Conservation (phyloP, 2,329 filamentous ascomycete species). For the Davidsoniella neocaledoniae region DNA sequence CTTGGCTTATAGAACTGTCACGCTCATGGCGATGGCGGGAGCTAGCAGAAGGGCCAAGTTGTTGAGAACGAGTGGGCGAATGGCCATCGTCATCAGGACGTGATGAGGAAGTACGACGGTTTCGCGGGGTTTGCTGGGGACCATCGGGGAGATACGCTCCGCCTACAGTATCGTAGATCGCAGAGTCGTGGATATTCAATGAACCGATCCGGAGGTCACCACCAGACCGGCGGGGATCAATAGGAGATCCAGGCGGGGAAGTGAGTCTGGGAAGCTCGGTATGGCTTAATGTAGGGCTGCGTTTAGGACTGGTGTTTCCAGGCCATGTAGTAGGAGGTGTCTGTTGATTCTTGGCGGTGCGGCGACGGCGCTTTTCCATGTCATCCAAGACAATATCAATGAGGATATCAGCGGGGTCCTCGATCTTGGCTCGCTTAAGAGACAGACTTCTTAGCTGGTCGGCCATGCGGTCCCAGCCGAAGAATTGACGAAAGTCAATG, state of each 20-base stretch:
- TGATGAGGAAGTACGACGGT: slow-evolving; percentile 28
- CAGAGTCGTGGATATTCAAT: slow-evolving; percentile 34
- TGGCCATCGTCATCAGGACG: slow-evolving; percentile 31
- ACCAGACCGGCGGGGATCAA: slow-evolving; percentile 28
- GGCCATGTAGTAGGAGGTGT: slow-evolving; percentile 57
- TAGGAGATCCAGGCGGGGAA: slow-evolving; percentile 48
- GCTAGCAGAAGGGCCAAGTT: neutral
- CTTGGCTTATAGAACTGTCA: slow-evolving; percentile 56
- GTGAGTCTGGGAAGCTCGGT: slow-evolving; percentile 50
- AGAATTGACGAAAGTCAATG: slow-evolving; percentile 92
- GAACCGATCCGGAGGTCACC: slow-evolving; percentile 43
- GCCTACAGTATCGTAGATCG: slow-evolving; percentile 23
- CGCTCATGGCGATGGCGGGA: slow-evolving; percentile 4
- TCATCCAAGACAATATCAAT: slow-evolving; percentile 92
- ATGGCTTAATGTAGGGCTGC: slow-evolving; percentile 46
- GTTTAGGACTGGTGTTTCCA: slow-evolving; percentile 36
- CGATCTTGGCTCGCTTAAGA: slow-evolving; percentile 70
- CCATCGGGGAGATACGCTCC: too few relatives aligned
- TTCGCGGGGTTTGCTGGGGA: slow-evolving; percentile 14
- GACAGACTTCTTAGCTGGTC: slow-evolving; percentile 84
- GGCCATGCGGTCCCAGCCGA: slow-evolving; percentile 86
- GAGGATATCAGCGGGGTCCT: slow-evolving; percentile 78
- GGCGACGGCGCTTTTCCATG: slow-evolving; percentile 76
- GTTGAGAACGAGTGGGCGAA: slow-evolving; percentile 8
- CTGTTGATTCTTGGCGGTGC: slow-evolving; percentile 71